Percentiles rank a stretch among this genome's conserved stretches.
phyloP scores from a whole-genome alignment of 2,329 filamentous ascomycete species.

The Rasamsonia emersonii region DNA sequence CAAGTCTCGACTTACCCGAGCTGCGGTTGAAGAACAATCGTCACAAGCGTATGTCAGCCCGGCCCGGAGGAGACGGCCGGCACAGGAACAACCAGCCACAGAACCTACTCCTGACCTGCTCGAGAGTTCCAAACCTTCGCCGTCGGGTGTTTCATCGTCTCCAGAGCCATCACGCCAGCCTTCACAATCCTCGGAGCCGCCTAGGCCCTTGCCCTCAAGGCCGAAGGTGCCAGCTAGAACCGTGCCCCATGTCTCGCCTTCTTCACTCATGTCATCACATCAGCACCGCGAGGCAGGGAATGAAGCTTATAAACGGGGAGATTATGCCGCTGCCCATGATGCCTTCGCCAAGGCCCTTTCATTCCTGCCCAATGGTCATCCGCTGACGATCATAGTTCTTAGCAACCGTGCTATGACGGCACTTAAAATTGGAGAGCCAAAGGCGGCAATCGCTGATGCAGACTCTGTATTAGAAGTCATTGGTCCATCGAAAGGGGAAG shows the following conservation, averaged over 20 bases:
- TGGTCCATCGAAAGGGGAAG: conserved; percentile 67
- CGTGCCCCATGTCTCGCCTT: conserved; percentile 57
- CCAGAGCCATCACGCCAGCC: conserved; percentile 25
- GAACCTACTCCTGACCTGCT: conserved; percentile 56
- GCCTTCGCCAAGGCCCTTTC: conserved; percentile 71
- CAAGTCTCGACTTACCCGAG: conserved; percentile 58
- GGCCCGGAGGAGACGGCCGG: conserved; percentile 61
- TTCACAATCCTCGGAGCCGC: conserved; percentile 34
- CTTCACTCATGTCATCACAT: conserved; percentile 66
- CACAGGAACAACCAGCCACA: conserved; percentile 35
- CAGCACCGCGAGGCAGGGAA: conserved; percentile 71
- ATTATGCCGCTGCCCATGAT: conserved; percentile 77
- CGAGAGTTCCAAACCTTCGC: conserved; percentile 37
- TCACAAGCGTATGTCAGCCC: conserved; percentile 82
- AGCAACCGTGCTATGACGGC: conserved; percentile 86
- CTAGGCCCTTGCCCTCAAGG: conserved; percentile 36
- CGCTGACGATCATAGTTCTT: conserved; percentile 76
- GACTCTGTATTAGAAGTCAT: conserved; percentile 74
- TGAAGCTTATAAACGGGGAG: conserved; percentile 85
- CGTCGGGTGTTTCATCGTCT: conserved; percentile 16
- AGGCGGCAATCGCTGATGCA: conserved; percentile 75
- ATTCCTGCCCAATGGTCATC: conserved; percentile 68
- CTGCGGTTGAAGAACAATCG: conserved; percentile 69
- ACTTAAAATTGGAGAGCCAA: conserved; percentile 85
- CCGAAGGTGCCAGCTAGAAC: conserved; percentile 42